Percentiles rank a stretch among this genome's conserved stretches.
Evolutionary conservation across 1,284 basidiomycete species (phyloP).

Genomic region (Ganoderma lucidum): DNA sequence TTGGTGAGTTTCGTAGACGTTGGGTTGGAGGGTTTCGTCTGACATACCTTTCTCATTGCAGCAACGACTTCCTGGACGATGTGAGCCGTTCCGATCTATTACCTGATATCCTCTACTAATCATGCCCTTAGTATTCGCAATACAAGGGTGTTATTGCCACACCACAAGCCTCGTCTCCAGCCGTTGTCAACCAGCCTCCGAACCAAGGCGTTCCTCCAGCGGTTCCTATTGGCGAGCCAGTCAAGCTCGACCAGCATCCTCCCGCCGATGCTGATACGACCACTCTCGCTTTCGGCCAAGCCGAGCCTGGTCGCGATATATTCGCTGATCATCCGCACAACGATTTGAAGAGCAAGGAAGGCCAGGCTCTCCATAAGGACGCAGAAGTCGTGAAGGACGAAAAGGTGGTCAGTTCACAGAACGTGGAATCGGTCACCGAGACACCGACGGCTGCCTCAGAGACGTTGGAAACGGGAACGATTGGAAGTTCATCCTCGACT

Average conservation of each 20-base stretch:
- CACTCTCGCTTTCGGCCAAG: conserved; percentile 53
- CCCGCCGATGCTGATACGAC: conserved; percentile 44
- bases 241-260: conserved; percentile 26
- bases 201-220: conserved; percentile 34
- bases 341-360: conserved; percentile 32
- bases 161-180: conserved; percentile 46
- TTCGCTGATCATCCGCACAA: conserved; percentile 55
- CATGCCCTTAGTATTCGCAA: conserved; percentile 56
- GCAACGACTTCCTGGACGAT: conserved; percentile 69
- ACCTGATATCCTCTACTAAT: conserved; percentile 1
- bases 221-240: conserved; percentile 54
- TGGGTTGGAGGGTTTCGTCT: neutral
- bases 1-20: conserved; percentile 63
- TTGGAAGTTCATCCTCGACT: neutral
- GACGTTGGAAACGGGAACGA: neutral
- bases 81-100: conserved; percentile 49
- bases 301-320: conserved; percentile 74
- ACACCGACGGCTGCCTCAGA: conserved; percentile 6
- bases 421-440: conserved; percentile 15
- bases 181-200: conserved; percentile 40
- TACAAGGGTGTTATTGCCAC: conserved; percentile 53
- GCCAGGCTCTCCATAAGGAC: conserved; percentile 20
- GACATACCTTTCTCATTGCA: conserved; percentile 34
- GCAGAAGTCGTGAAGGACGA: neutral
- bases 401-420: conserved; percentile 20